Conservation (phyloP, 176 grass and related monocot species). For the Calamus simplicifolius region DNA sequence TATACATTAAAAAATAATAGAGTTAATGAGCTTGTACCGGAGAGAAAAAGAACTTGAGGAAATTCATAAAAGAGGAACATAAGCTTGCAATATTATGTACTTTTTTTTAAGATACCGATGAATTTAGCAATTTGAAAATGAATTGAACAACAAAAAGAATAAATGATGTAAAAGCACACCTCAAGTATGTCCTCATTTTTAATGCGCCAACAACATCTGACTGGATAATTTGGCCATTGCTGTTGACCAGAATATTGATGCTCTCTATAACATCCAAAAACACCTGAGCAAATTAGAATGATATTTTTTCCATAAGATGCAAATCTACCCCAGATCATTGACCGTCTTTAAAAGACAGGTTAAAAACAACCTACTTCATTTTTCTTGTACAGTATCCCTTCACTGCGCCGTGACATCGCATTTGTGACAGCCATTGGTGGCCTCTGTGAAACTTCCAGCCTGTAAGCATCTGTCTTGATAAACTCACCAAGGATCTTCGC, state of each 20-base stretch:
- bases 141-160: no score
- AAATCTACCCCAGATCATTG: no score
- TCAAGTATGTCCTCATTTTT: conserved; percentile 99
- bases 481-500: conserved; percentile 98
- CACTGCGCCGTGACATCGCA: conserved; percentile 94
- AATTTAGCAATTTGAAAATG: no score
- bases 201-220: conserved; percentile 97
- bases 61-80: no score
- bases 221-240: conserved; percentile 96
- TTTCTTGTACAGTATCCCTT: conserved; percentile 98
- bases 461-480: conserved; percentile 95
- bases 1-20: no score
- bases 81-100: no score
- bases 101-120: no score
- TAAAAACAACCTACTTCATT: conserved; percentile 60
- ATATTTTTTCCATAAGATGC: no score
- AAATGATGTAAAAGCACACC: conserved; percentile 19
- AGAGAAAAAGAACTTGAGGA: no score
- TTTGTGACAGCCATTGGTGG: conserved; percentile 98
- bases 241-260: conserved; percentile 97
- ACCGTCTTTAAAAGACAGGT: background rate
- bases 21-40: no score
- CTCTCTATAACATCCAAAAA: conserved; percentile 98
- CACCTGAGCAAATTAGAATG: conserved; percentile 28
- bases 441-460: conserved; percentile 90